Base-by-base conservation (phyloP, 2,329 filamentous ascomycete species). In the Graphilbum sp. region DNA sequence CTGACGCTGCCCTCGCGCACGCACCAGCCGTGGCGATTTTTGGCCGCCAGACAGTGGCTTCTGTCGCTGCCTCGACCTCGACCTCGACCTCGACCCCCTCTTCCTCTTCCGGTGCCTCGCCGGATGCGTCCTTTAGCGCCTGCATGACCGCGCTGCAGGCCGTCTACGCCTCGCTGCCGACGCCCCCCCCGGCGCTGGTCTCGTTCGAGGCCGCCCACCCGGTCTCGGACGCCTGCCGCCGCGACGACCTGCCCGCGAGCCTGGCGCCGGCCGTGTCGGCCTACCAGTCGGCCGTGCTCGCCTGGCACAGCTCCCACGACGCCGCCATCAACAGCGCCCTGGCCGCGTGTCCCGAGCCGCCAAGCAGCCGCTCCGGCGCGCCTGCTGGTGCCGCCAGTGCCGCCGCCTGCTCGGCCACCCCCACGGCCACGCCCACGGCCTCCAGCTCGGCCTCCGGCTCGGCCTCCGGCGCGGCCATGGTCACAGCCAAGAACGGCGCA, bases 331-430 rank as follows among this genome's bases (percentile, higher is more conserved):
- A 15, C 32, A 47, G 43, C 24, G 49, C 47, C 12, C 23, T 54
- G 9, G 44, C 42, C 25, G 8, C 46, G 37, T 57, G 54, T 46
- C 48, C 51, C 18, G 29, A 45, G 12, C n/a, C n/a, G n/a, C n/a
- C n/a, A n/a, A n/a, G n/a, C n/a, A n/a, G n/a, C n/a, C n/a, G n/a
- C n/a, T n/a, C n/a, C n/a, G n/a, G n/a, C n/a, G n/a, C n/a, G n/a
- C n/a, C n/a, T n/a, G n/a, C n/a, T n/a, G n/a, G n/a, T n/a, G n/a
- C n/a, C n/a, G n/a, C n/a, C n/a, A n/a, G n/a, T n/a, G n/a, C n/a
- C n/a, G n/a, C n/a, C n/a, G n/a, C n/a, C n/a, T n/a, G n/a, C n/a
- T n/a, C n/a, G n/a, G n/a, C n/a, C n/a, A n/a, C n/a, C n/a, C 6
- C 27, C 5, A 29, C 27, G 27, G 27, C 27, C 27, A 29, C 27